Percentiles rank a stretch among this genome's conserved stretches.
These are phyloP conservation scores for Colletotrichum cereale DNA, from an alignment of 2,329 filamentous ascomycete species.

Conservation along the genomic window DNA sequence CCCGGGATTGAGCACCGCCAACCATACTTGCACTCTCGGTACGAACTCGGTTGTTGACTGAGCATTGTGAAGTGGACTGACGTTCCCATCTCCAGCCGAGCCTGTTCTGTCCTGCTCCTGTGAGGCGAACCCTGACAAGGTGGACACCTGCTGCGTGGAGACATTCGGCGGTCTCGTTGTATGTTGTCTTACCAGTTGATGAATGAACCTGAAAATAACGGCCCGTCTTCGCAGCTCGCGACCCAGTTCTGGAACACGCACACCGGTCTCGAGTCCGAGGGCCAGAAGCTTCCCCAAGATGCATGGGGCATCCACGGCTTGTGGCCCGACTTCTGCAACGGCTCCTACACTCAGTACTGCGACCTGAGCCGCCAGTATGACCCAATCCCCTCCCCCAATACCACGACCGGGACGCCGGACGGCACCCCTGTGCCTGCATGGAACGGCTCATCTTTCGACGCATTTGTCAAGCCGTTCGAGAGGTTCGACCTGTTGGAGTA, in stretches of 20 bases:
- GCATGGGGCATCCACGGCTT: constrained; percentile 72
- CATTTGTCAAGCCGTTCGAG: constrained; percentile 69
- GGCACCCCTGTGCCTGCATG: constrained; percentile 69
- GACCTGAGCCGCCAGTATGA: constrained; percentile 75
- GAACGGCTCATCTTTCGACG: constrained; percentile 67
- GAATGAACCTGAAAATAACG: neutral
- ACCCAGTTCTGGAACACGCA: constrained; percentile 77
- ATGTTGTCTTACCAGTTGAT: constrained; percentile 35
- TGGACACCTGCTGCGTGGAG: constrained; percentile 74
- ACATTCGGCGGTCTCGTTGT: constrained; percentile 72
- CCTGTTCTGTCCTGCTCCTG: constrained; percentile 62
- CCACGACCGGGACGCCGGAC: constrained; percentile 67
- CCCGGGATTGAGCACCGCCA: constrained; percentile 60
- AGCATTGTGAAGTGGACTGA: neutral
- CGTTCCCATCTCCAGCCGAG: constrained; percentile 42
- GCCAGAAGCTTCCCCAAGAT: constrained; percentile 69
- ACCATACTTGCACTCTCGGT: constrained; percentile 69
- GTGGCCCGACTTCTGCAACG: constrained; percentile 66
- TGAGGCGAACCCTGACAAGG: constrained; percentile 56
- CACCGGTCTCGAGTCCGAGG: constrained; percentile 68
- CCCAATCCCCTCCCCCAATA: constrained; percentile 71
- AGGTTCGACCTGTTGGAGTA: constrained; percentile 71
- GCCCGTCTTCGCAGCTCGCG: constrained; percentile 53
- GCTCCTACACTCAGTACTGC: constrained; percentile 75
- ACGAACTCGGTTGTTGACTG: constrained; percentile 22